Conservation (phyloP, 257 asterid species). For the Nicotiana undulata region DNA sequence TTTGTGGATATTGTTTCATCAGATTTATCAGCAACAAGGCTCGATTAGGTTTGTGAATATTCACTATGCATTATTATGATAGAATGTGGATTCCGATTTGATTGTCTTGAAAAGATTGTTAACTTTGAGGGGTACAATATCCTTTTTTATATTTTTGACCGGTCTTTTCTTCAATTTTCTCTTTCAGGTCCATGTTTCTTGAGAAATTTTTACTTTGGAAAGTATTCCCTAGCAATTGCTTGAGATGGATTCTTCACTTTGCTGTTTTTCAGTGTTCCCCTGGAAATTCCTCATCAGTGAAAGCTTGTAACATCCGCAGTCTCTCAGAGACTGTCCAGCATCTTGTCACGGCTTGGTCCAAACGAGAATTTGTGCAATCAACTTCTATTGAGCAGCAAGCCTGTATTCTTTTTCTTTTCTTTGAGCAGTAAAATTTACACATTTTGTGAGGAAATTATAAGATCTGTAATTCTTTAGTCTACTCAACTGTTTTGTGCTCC, state of each 20-base stretch:
- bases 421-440: not conserved
- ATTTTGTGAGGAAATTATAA: not conserved
- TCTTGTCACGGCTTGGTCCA: conserved; percentile 75
- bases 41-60: conserved; percentile 47
- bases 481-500: conserved; percentile 15
- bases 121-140: not conserved
- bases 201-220: conserved; percentile 93
- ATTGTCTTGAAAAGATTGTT: conserved; percentile 2
- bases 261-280: conserved; percentile 80
- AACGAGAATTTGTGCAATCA: conserved; percentile 83
- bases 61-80: conserved; percentile 7
- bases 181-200: conserved; percentile 67
- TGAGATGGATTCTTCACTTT: conserved; percentile 91
- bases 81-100: not conserved
- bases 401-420: conserved; percentile 46
- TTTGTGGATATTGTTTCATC: conserved; percentile 71
- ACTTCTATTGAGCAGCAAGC: conserved; percentile 83
- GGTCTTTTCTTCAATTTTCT: not conserved
- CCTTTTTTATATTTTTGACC: not conserved
- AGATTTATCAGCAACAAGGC: conserved; percentile 32
- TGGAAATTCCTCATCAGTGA: conserved; percentile 21
- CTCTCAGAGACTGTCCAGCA: conserved; percentile 64
- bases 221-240: conserved; percentile 77
- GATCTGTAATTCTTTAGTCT: not conserved
- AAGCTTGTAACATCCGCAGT: conserved; percentile 35